These are phyloP conservation scores for Suhomyces kunorum DNA, from an alignment of 1,139 yeast species.

Conservation along the genomic window DNA sequence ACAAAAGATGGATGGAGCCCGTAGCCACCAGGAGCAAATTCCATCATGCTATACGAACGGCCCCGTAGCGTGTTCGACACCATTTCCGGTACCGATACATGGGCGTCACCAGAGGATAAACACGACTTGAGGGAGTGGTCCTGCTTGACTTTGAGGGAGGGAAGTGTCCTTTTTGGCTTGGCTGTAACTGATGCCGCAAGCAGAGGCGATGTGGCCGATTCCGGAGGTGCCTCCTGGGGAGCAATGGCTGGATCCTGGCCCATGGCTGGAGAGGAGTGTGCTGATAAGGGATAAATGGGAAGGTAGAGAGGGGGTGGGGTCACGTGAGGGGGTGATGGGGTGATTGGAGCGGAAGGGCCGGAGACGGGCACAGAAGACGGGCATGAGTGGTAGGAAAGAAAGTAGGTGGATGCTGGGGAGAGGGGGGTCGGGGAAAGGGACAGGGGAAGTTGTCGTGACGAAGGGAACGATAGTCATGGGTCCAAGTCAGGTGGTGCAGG, in stretches of 20 bases:
- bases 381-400: too few species aligned
- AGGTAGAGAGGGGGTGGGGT: background rate
- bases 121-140: conserved; percentile 30
- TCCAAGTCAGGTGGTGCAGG: too few species aligned
- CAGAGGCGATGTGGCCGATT: background rate
- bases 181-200: background rate
- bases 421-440: too few species aligned
- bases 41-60: conserved; percentile 2
- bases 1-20: conserved; percentile 24
- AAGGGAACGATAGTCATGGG: too few species aligned
- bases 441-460: too few species aligned
- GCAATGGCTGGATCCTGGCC: background rate
- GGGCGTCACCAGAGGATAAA: conserved; percentile 18
- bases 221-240: background rate
- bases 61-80: background rate
- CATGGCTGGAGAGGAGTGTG: background rate
- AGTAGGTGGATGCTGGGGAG: too few species aligned
- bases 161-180: conserved; percentile 9
- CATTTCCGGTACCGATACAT: conserved; percentile 1
- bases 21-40: conserved; percentile 2
- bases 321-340: background rate
- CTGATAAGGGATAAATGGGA: background rate
- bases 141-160: conserved; percentile 21
- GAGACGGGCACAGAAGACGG: too few species aligned
- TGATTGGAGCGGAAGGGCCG: background rate